Evolutionary conservation across 2,329 filamentous ascomycete species (phyloP).

Genomic region (Ceratocystis papillata): DNA sequence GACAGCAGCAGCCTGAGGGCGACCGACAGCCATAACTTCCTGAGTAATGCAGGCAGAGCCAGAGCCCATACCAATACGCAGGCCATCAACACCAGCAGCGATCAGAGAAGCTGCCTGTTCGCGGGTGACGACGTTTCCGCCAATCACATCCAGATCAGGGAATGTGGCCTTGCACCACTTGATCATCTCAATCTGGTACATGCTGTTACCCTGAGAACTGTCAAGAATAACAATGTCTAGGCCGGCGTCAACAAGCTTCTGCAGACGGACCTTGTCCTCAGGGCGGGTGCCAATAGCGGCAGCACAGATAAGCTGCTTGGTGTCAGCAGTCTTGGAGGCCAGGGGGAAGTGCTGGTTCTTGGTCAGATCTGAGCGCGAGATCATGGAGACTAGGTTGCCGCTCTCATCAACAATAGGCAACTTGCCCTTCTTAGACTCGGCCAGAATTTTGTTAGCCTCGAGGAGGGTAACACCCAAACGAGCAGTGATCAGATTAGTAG

Average conservation of each 20-base stretch:
- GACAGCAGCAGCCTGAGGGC: conserved; percentile 88
- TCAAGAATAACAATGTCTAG: conserved; percentile 92
- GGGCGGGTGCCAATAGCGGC: conserved; percentile 91
- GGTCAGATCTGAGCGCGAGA: conserved; percentile 89
- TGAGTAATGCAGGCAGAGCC: conserved; percentile 98
- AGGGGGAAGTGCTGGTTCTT: conserved; percentile 98
- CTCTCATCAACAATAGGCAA: conserved; percentile 78
- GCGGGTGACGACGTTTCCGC: conserved; percentile 94
- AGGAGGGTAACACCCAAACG: conserved; percentile 67
- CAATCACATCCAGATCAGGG: conserved; percentile 84
- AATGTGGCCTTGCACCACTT: conserved; percentile 85
- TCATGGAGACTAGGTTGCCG: conserved; percentile 80
- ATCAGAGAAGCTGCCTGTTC: conserved; percentile 91
- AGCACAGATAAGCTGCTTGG: conserved; percentile 93
- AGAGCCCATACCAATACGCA: conserved; percentile 97
- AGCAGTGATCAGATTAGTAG: conserved; percentile 85
- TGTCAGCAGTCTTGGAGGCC: conserved; percentile 89
- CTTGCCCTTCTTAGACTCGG: conserved; percentile 97
- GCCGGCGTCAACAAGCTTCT: conserved; percentile 84
- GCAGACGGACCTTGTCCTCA: conserved; percentile 77
- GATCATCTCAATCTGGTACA: conserved; percentile 98
- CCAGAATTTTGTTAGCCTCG: conserved; percentile 87
- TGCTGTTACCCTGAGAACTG: conserved; percentile 94
- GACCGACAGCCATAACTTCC: conserved; percentile 98
- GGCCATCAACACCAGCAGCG: conserved; percentile 84